Evolutionary conservation across 352 stramenopile species (phyloP), one percentile per base, ranked within the genome.

Genomic region (Globisporangium orthogonon): DNA sequence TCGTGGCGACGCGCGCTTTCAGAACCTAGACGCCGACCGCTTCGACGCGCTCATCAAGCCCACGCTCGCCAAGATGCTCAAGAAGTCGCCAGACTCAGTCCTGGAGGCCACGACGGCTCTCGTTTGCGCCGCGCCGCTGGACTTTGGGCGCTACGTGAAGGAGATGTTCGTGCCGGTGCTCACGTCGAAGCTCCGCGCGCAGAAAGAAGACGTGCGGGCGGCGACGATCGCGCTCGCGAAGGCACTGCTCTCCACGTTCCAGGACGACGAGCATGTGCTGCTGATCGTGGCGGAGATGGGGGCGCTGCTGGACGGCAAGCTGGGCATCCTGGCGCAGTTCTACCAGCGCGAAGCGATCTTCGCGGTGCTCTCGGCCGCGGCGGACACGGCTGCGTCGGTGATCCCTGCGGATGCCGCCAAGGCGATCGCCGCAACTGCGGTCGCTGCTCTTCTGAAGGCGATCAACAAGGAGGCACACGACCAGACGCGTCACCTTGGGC

Each of bases 271-370:
- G 18, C 67, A 79, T 51, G 75, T 92, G 46, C 55, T 73, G 56
- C 55, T 72, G 46, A 65, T 95, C 14, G 71, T 92, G 46, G 54
- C 65, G 0, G 65, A 84, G 15, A 73, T 94, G 57, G 63, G 67
- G 2, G 70, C 70, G 0, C 64, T 95, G 54, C 50, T 94, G 39
- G 83, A 93, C 33, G 84, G 84, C 31, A 93, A 94, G 52, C 76
- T 90, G 50, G 86, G 86, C 31, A 72, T 95, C 37, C 63, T 95
- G 35, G 86, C 86, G n/a, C 86, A 95, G 62, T 95, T 94, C 46
- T 95, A 94, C 63, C 81, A 89, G 67, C 82, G 86, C 40, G 80
- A 93, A 53, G 79, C 79, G 3, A 76, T 69, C 35, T 94, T 82
- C 35, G 67, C 66, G n/a, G 79, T 87, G 49, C 64, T 95, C 1